A percentile compares a stretch with the other conserved stretches of the same genome.
phyloP scores from a whole-genome alignment of 371 early-diverging fungal species.

The Actinomortierella wolfii region DNA sequence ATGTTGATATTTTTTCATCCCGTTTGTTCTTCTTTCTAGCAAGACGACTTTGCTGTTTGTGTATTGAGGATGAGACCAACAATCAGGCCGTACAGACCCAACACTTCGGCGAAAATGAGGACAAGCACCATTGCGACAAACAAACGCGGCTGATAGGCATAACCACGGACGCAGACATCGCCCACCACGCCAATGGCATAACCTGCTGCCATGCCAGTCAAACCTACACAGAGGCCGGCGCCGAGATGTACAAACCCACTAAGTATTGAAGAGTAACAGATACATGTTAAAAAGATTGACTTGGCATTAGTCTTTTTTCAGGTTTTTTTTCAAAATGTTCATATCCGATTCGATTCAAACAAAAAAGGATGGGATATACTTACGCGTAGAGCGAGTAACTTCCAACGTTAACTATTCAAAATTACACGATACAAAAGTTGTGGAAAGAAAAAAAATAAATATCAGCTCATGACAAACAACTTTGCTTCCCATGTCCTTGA shows the following conservation, averaged over 20 bases:
- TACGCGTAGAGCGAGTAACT: slow-evolving; percentile 53
- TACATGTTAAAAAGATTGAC: too few relatives aligned
- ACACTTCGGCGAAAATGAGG: slow-evolving; percentile 98
- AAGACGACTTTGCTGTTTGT: slow-evolving; percentile 54
- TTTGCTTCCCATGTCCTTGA: too few relatives aligned
- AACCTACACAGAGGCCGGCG: slow-evolving; percentile 93
- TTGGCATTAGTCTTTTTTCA: too few relatives aligned
- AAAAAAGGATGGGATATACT: neutral
- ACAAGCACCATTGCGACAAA: slow-evolving; percentile 96
- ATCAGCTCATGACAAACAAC: slow-evolving; percentile 3
- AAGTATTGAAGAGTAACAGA: slow-evolving; percentile 49
- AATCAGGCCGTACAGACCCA: slow-evolving; percentile 93
- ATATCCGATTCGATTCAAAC: too few relatives aligned
- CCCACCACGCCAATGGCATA: slow-evolving; percentile 97
- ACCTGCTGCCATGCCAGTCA: slow-evolving; percentile 94
- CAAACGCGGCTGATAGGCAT: slow-evolving; percentile 91
- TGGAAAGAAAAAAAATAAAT: slow-evolving; percentile 1
- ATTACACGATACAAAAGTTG: too few relatives aligned
- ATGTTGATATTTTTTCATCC: neutral
- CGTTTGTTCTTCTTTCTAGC: neutral
- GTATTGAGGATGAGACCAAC: slow-evolving; percentile 97
- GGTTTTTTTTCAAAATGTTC: too few relatives aligned
- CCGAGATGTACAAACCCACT: slow-evolving; percentile 92
- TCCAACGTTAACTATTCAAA: slow-evolving; percentile 58
- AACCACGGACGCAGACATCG: slow-evolving; percentile 92